Base-by-base conservation (phyloP, 2,329 filamentous ascomycete species). In the Paradendryphiella salina region DNA sequence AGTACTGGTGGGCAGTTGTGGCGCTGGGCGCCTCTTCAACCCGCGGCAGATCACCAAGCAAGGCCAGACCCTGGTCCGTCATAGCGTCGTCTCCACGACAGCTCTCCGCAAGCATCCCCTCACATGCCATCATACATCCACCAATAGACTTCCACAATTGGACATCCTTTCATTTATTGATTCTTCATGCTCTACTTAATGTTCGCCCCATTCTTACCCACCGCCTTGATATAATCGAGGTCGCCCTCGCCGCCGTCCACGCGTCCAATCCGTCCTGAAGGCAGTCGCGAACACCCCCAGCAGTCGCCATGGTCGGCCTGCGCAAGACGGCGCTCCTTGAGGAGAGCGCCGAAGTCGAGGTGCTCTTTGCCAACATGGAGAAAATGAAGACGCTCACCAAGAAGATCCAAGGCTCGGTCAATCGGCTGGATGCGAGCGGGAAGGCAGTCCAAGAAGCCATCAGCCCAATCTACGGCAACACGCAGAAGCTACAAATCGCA, bases 371-470 rank as follows among this genome's bases (percentile, higher is more conserved):
- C 48, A 85, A 85, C 60, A 84, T 97, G 56, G 90, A 95, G 64
- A 97, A 96, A 81, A 95, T 95, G 63, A 88, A 91, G 53, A 85
- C 90, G 68, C 82, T 97, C 71, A 96, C 91, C 26, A 96, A 94
- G 78, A 96, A 96, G 79, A 96, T 99, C 48, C 89, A 96, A 74
- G 87, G 89, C 21, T 96, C 90, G 43, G 81, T 96, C 61, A 83
- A 85, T 31, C 84, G 92, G 48, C 80, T 99, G 28, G 91, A 97
- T 65, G 85, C 87, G 31, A 95, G 90, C 45, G 94, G 93, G 14
- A 90, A 91, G 75, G 92, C 88, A 53, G 91, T 97, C 15, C 87
- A 90, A 66, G 90, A 96, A 68, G 92, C 95, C 9, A 91, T 95
- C 48, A 90, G 90, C 0, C 94, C 94, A 7, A 87, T 99, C 34